Evolutionary conservation across 306 rosid genomes (phyloP), one percentile per base, ranked within the genome.

Genomic region (Rosa multiflora): DNA sequence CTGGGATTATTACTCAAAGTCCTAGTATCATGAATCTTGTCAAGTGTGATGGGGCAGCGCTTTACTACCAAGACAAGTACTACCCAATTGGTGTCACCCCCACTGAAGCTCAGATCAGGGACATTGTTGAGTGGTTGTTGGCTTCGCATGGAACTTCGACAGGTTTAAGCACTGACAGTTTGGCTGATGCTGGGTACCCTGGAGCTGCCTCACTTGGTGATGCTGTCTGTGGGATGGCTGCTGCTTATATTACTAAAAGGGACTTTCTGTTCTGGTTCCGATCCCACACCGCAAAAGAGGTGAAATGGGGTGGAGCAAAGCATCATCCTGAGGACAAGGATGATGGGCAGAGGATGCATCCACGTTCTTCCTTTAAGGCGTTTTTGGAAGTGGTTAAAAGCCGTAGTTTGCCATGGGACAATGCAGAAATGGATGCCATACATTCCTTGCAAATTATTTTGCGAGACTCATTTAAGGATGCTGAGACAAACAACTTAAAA

Each of bases 261-360:
- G 96, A 90, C 85, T 93, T 93, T 69, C 89, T 96, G 26, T 93
- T 96, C 87, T 96, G 99, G 99, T 96, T 93, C 53, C 90, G 99
- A 74, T 93, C 98, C 2, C 98, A 96, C 83, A 93, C 98, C 0
- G 99, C 81, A 0, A 91, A 96, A 77, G 99, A 96, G 89, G 52
- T 93, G 67, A 96, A 93, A 77, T 96, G 99, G 99, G 99, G 99
- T 77, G 99, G 99, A 18, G 99, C 99, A 48, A 96, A 96, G 90
- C 99, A 96, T 85, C 99, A 96, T 62, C 99, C 99, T 0, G 91
- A 90, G 89, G 99, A 96, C 82, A 96, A 90, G 89, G 99, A 96
- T 83, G 98, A 93, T 75, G 97, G 97, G 40, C 99, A 87, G 87
- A 87, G 93, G 88, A 96, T 96, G 99, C 93, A 96, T 83, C 99